Evolutionary conservation across 2,329 filamentous ascomycete genomes (phyloP).

Genomic region (Drechslerella stenobrocha): DNA sequence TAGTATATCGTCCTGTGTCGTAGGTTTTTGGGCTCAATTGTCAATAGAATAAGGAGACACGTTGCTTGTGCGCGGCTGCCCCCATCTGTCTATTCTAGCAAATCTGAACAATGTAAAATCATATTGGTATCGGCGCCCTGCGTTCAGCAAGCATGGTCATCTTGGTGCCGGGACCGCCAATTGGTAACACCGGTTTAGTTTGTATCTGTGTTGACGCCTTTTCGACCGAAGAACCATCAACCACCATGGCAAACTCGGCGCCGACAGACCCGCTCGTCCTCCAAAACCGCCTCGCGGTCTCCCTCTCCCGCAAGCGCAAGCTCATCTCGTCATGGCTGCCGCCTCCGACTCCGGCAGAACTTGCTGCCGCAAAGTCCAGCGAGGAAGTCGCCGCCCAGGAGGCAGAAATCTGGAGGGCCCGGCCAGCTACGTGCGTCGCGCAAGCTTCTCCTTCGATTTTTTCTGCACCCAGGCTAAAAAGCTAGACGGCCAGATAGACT

Average conservation of each 20-base stretch:
- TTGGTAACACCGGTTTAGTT: too few species aligned
- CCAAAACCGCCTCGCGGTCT: conserved; percentile 62
- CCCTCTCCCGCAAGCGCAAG: conserved; percentile 61
- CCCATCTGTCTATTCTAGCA: too few species aligned
- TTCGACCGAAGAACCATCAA: neutral
- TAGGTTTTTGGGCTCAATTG: neutral
- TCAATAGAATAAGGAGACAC: neutral
- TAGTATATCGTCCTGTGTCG: conserved; percentile 58
- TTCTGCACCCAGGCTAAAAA: conserved; percentile 23
- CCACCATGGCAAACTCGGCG: neutral
- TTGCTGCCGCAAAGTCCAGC: conserved; percentile 56
- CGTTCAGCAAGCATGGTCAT: too few species aligned
- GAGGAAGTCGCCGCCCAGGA: conserved; percentile 60
- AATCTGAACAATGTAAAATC: too few species aligned
- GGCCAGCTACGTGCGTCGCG: conserved; percentile 61
- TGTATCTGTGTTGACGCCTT: too few species aligned
- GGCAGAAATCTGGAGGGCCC: conserved; percentile 61
- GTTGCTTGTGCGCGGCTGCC: neutral
- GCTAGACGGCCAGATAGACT: conserved; percentile 54
- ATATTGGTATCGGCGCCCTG: too few species aligned
- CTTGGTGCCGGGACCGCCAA: too few species aligned
- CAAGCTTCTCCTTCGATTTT: neutral
- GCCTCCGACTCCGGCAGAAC: conserved; percentile 54
- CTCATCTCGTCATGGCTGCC: conserved; percentile 64
- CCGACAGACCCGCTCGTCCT: conserved; percentile 55